These are phyloP conservation scores for Amanita subjunquillea DNA, from an alignment of 768 basidiomycete species.

Conservation along the genomic window DNA sequence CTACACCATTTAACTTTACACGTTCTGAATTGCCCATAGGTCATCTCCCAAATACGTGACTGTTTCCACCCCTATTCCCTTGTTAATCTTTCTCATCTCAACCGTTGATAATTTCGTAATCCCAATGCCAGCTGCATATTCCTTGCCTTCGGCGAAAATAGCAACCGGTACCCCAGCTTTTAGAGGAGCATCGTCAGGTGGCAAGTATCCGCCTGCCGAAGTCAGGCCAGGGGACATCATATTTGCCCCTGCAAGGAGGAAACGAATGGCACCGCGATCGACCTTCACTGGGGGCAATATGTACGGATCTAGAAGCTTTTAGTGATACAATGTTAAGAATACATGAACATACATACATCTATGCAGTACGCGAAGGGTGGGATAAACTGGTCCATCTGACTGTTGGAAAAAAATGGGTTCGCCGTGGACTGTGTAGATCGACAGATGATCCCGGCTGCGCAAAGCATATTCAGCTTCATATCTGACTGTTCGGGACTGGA, in stretches of 20 bases:
- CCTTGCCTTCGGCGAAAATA: conserved; percentile 93
- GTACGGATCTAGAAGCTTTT: conserved; percentile 61
- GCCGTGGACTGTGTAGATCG: conserved; percentile 81
- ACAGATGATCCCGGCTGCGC: conserved; percentile 87
- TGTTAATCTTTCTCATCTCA: conserved; percentile 85
- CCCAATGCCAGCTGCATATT: conserved; percentile 82
- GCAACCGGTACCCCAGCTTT: conserved; percentile 75
- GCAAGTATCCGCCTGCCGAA: conserved; percentile 82
- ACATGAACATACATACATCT: conserved; percentile 54
- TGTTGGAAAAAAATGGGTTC: conserved; percentile 94
- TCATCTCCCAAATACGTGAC: conserved; percentile 84
- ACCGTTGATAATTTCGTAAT: conserved; percentile 75
- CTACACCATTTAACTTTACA: conserved; percentile 27
- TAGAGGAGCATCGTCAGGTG: conserved; percentile 57
- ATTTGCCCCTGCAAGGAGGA: conserved; percentile 85
- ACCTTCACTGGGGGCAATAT: conserved; percentile 82
- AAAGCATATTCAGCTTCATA: conserved; percentile 11
- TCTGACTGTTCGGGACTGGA: conserved; percentile 8
- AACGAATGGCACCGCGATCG: conserved; percentile 96
- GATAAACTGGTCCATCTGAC: conserved; percentile 88
- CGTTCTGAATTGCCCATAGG: conserved; percentile 59
- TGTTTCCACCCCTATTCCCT: conserved; percentile 84
- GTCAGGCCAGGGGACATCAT: conserved; percentile 99
- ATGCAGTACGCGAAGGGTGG: conserved; percentile 83
- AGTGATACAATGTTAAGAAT: neutral